Evolutionary conservation across 2,329 filamentous ascomycete species (phyloP).

Genomic region (Talaromyces piceae): DNA sequence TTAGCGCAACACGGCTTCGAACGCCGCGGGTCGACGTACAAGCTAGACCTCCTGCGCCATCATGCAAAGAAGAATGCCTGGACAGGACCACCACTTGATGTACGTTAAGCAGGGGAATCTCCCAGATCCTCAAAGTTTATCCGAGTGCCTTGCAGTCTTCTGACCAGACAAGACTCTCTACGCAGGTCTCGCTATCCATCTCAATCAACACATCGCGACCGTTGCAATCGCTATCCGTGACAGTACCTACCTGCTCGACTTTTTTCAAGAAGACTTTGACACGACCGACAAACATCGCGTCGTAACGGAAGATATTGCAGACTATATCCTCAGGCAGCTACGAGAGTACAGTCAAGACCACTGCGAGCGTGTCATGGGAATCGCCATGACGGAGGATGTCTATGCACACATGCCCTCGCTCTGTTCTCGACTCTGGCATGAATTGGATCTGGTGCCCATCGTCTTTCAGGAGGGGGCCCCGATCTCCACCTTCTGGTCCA

Average conservation of each 20-base stretch:
- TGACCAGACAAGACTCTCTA: conserved; percentile 29
- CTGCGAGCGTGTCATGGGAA: conserved; percentile 66
- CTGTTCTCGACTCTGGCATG: conserved; percentile 65
- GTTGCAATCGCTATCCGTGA: conserved; percentile 66
- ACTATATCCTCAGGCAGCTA: conserved; percentile 53
- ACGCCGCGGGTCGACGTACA: conserved; percentile 26
- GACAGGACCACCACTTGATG: conserved; percentile 31
- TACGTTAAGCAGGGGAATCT: conserved; percentile 14
- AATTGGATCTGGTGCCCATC: conserved; percentile 68
- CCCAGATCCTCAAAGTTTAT: background rate
- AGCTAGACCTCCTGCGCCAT: conserved; percentile 26
- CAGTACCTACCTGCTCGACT: conserved; percentile 67
- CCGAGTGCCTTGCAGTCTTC: background rate
- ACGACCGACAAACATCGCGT: conserved; percentile 33
- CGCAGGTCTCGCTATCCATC: conserved; percentile 30
- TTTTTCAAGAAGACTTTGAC: conserved; percentile 54
- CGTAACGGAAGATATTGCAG: conserved; percentile 43
- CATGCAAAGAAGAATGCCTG: conserved; percentile 27
- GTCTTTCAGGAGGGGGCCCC: conserved; percentile 42
- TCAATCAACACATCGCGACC: conserved; percentile 38
- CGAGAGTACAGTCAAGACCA: conserved; percentile 57
- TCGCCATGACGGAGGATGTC: conserved; percentile 58
- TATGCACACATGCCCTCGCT: conserved; percentile 56
- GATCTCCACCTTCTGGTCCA: conserved; percentile 20
- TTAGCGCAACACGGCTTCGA: conserved; percentile 13